Conservation (phyloP, 1,139 yeast genomes). For the Lodderomyces elongisporus region DNA sequence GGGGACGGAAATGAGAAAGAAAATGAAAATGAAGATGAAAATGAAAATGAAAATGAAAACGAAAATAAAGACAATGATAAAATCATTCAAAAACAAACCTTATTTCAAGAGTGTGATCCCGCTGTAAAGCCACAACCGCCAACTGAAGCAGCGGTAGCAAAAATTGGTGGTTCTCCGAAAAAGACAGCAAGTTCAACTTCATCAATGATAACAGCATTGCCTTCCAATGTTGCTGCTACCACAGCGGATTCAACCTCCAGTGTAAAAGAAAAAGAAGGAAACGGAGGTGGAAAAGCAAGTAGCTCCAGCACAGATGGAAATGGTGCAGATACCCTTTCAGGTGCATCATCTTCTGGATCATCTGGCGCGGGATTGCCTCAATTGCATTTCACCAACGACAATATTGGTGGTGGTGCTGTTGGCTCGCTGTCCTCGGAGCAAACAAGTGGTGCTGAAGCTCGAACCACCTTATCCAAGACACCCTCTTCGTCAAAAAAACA, state of each 20-base stretch:
- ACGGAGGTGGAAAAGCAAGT: constrained; percentile 32
- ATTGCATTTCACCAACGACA: constrained; percentile 2
- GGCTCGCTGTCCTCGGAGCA: constrained; percentile 5
- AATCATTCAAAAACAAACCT: too few species aligned
- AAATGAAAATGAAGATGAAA: not conserved
- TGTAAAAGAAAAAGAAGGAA: constrained; percentile 17
- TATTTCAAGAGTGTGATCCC: too few species aligned
- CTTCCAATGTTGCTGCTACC: not conserved
- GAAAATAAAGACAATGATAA: not conserved
- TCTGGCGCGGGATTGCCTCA: constrained; percentile 3
- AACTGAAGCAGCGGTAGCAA: not conserved
- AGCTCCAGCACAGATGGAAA: constrained; percentile 5
- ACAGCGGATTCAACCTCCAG: not conserved
- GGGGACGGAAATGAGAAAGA: not conserved
- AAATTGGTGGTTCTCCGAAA: not conserved
- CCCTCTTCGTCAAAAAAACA: not conserved
- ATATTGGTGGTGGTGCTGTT: not conserved
- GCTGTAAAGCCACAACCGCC: not conserved
- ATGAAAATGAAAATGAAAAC: not conserved
- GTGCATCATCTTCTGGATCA: constrained; percentile 3
- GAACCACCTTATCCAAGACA: not conserved
- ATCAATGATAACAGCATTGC: not conserved
- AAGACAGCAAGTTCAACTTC: not conserved
- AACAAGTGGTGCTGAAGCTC: constrained; percentile 3
- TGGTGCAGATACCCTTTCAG: constrained; percentile 5